Conservation (phyloP, 2,329 filamentous ascomycete species). For the Venturia asperata region DNA sequence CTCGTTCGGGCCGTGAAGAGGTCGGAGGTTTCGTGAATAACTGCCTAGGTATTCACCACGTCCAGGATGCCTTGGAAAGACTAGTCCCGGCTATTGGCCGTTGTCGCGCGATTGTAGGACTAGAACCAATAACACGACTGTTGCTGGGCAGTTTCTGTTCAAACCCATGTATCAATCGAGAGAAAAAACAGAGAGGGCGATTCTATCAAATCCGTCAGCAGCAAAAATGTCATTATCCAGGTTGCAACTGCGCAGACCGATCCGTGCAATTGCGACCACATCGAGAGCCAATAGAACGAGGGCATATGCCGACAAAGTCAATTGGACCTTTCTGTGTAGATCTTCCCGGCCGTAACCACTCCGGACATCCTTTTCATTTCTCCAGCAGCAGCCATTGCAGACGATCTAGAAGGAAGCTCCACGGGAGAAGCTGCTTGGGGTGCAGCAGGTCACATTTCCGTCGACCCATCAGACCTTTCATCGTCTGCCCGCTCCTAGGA, state of each 20-base stretch:
- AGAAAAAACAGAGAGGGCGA: not conserved
- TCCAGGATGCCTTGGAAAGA: not conserved
- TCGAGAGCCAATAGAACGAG: not conserved
- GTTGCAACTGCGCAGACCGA: not conserved
- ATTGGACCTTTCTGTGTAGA: not conserved
- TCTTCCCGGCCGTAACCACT: not conserved
- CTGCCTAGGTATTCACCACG: not conserved
- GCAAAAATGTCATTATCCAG: not conserved
- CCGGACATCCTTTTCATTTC: not conserved
- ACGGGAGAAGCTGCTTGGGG: not conserved
- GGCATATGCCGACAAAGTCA: not conserved
- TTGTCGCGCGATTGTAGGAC: not conserved
- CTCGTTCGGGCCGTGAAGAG: not conserved
- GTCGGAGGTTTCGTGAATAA: not conserved
- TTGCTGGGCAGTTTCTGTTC: not conserved
- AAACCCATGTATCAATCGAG: not conserved
- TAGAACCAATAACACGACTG: not conserved
- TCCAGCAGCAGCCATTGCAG: not conserved
- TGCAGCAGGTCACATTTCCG: not conserved
- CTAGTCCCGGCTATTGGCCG: not conserved
- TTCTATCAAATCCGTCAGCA: not conserved
- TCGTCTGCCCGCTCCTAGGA: not conserved
- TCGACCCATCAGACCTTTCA: not conserved
- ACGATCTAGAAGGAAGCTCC: not conserved
- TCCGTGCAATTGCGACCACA: not conserved